phyloP scores from a whole-genome alignment of 2,329 filamentous ascomycete genomes.

The Penicillium concentricum region DNA sequence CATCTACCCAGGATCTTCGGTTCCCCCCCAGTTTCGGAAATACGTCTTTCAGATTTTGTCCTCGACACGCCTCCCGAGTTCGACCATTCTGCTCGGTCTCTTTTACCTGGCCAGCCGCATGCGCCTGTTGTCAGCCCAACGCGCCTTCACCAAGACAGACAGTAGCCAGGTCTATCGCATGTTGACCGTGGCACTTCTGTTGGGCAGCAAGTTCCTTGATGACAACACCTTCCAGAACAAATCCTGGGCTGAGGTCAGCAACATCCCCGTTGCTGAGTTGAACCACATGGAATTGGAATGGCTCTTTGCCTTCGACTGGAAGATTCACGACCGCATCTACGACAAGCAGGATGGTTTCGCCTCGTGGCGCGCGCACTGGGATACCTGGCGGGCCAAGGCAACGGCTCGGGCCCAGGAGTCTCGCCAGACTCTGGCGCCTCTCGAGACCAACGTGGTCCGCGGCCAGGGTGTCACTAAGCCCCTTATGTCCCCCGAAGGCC shows the following conservation, averaged over 20 bases:
- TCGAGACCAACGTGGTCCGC: slow-evolving; percentile 64
- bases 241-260: slow-evolving; percentile 93
- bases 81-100: slow-evolving; percentile 85
- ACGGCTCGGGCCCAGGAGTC: slow-evolving; percentile 47
- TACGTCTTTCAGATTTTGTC: slow-evolving; percentile 89
- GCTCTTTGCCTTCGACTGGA: slow-evolving; percentile 79
- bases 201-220: slow-evolving; percentile 93
- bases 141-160: slow-evolving; percentile 53
- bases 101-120: slow-evolving; percentile 84
- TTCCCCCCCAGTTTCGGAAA: slow-evolving; percentile 78
- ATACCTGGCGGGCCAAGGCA: slow-evolving; percentile 58
- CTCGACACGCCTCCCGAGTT: slow-evolving; percentile 84
- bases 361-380: slow-evolving; percentile 66
- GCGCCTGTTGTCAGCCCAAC: slow-evolving; percentile 64
- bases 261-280: slow-evolving; percentile 78
- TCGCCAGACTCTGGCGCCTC: slow-evolving; percentile 56
- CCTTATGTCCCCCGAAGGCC: slow-evolving; percentile 48
- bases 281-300: slow-evolving; percentile 86
- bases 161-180: slow-evolving; percentile 80
- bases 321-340: slow-evolving; percentile 81
- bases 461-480: slow-evolving; percentile 49
- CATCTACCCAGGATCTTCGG: slow-evolving; percentile 60
- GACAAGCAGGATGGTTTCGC: slow-evolving; percentile 67
- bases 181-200: slow-evolving; percentile 77
- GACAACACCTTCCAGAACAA: slow-evolving; percentile 98